Conservation (phyloP, 352 stramenopile species). For the Globisporangium alternatum region DNA sequence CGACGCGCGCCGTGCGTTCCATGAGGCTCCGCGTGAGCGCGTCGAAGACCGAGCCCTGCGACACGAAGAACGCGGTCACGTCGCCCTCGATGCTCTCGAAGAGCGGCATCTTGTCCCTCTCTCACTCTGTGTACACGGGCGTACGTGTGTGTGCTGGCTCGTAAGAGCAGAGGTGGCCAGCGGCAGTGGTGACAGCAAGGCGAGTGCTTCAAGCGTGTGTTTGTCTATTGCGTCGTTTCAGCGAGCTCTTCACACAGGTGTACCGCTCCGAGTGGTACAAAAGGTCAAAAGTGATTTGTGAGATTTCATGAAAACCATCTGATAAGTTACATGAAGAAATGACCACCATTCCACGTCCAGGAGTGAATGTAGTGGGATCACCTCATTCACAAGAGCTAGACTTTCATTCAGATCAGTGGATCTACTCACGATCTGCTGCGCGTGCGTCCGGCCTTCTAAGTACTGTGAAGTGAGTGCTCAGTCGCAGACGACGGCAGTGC, state of each 20-base stretch:
- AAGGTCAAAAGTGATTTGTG: background rate
- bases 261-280: background rate
- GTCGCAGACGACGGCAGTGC: no score
- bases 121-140: background rate
- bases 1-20: slow-evolving; percentile 42
- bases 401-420: no score
- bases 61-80: slow-evolving; percentile 62
- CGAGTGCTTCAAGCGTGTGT: background rate
- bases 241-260: background rate
- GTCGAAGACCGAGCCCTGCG: slow-evolving; percentile 69
- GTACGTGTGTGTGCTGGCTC: background rate
- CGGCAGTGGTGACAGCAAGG: no score
- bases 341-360: background rate
- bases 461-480: no score
- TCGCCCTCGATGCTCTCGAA: slow-evolving; percentile 66
- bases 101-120: slow-evolving; percentile 38
- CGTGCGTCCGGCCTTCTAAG: no score
- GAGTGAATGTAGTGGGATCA: background rate
- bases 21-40: slow-evolving; percentile 51
- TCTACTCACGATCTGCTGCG: no score
- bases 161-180: background rate
- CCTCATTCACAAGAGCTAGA: background rate
- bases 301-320: background rate
- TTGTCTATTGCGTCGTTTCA: background rate
- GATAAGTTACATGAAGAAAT: no score